These are phyloP conservation scores for Epichloe glyceriae DNA, from an alignment of 2,329 filamentous ascomycete genomes.

Conservation along the genomic window DNA sequence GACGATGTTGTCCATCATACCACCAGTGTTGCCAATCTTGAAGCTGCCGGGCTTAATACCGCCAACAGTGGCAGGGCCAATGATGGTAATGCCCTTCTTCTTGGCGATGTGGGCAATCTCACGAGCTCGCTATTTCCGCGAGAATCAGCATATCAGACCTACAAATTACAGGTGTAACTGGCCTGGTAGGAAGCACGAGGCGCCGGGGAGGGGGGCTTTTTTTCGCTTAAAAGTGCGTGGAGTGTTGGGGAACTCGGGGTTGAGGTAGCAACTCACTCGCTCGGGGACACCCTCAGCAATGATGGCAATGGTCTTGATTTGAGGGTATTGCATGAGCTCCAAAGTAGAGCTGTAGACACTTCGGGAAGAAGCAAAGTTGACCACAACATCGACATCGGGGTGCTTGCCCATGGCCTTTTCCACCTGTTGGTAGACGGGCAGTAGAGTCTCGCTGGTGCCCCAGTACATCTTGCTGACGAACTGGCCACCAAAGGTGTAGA, in stretches of 20 bases:
- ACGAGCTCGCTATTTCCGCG: conserved; percentile 62
- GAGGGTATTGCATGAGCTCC: conserved; percentile 93
- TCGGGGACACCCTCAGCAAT: conserved; percentile 99
- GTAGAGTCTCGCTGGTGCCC: conserved; percentile 97
- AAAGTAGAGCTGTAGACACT: conserved; percentile 98
- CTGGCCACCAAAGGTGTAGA: conserved; percentile 99
- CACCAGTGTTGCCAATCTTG: conserved; percentile 99
- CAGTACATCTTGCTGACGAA: conserved; percentile 99
- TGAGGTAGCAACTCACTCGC: conserved; percentile 50
- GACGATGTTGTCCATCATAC: conserved; percentile 99
- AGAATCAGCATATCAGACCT: conserved; percentile 9
- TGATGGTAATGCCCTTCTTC: conserved; percentile 99
- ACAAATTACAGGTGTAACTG: no score
- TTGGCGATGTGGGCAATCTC: conserved; percentile 93
- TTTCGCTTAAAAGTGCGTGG: no score
- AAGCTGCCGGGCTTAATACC: conserved; percentile 98
- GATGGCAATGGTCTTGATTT: conserved; percentile 98
- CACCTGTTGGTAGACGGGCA: conserved; percentile 94
- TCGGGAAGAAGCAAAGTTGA: conserved; percentile 98
- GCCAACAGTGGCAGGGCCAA: conserved; percentile 94
- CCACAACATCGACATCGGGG: conserved; percentile 89
- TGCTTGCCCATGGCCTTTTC: conserved; percentile 93
- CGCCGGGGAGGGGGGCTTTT: no score
- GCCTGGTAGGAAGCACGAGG: no score
- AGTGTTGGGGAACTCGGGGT: background rate